These are phyloP conservation scores for Lyophyllum atratum DNA, from an alignment of 768 basidiomycete genomes.

Conservation along the genomic window DNA sequence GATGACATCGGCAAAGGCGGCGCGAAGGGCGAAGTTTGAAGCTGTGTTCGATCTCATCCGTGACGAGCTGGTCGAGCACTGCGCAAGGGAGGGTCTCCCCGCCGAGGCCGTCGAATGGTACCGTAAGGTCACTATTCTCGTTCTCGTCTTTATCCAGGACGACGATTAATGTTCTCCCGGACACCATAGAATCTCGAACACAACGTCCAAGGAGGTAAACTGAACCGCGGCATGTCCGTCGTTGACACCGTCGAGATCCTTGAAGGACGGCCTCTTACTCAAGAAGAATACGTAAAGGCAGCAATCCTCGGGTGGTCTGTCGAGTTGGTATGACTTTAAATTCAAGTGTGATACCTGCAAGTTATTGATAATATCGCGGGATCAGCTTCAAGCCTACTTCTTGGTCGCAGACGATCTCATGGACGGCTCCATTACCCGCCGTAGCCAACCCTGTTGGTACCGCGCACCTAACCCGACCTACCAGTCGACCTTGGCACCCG, in stretches of 20 bases:
- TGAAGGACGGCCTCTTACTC: slow-evolving; percentile 64
- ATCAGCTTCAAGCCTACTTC: slow-evolving; percentile 94
- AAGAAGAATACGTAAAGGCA: slow-evolving; percentile 86
- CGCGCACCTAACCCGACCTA: slow-evolving; percentile 25
- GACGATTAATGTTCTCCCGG: neutral
- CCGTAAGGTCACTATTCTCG: slow-evolving; percentile 55
- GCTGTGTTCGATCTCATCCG: slow-evolving; percentile 69
- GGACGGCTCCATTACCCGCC: slow-evolving; percentile 92
- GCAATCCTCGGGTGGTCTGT: slow-evolving; percentile 95
- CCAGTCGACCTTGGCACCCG: neutral
- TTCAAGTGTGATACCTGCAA: neutral
- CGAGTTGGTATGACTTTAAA: slow-evolving; percentile 67
- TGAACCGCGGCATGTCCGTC: slow-evolving; percentile 93
- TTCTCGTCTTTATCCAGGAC: neutral
- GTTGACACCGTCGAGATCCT: slow-evolving; percentile 92
- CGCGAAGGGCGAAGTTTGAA: slow-evolving; percentile 63
- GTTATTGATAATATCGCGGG: neutral
- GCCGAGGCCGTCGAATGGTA: slow-evolving; percentile 84
- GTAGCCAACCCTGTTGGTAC: slow-evolving; percentile 96
- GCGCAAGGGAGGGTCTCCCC: slow-evolving; percentile 76
- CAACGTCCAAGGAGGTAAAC: slow-evolving; percentile 93
- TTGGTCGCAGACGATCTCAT: slow-evolving; percentile 96
- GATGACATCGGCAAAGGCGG: slow-evolving; percentile 17
- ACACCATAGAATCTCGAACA: slow-evolving; percentile 73
- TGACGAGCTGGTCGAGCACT: slow-evolving; percentile 73